Conservation (phyloP, 164 flowering plant species). For the Stephania yunnanensis region DNA sequence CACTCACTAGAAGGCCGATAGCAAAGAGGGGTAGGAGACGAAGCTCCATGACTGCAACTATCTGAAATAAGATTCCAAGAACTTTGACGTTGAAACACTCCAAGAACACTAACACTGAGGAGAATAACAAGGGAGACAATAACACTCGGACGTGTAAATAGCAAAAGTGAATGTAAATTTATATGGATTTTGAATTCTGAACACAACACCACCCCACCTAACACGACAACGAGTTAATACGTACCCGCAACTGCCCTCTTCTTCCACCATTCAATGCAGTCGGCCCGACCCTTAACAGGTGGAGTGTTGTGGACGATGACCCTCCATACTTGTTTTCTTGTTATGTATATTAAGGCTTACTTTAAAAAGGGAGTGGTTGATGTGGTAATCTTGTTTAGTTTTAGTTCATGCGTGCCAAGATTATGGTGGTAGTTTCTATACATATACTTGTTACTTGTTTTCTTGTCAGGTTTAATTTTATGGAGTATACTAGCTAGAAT, state of each 20-base stretch:
- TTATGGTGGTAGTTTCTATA: too few species aligned
- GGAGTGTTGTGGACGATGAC: background rate
- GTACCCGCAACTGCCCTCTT: conserved; percentile 7
- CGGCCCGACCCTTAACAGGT: background rate
- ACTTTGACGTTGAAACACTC: background rate
- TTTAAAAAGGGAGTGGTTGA: too few species aligned
- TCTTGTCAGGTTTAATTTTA: too few species aligned
- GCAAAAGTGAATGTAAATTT: conserved; percentile 6
- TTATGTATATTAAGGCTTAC: background rate
- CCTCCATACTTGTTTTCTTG: background rate
- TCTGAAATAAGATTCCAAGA: background rate
- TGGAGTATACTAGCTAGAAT: too few species aligned
- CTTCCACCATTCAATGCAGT: conserved; percentile 2
- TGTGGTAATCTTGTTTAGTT: too few species aligned
- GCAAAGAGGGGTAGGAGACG: conserved; percentile 16
- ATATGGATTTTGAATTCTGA: background rate
- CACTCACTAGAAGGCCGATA: conserved; percentile 23
- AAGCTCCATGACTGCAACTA: conserved; percentile 20
- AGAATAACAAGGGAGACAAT: background rate
- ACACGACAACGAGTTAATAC: background rate
- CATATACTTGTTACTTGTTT: too few species aligned
- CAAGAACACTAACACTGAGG: background rate
- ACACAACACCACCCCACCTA: background rate
- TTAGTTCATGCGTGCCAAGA: too few species aligned
- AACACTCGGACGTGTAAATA: background rate